These are phyloP conservation scores for Sphaerulina vaccinii DNA, from an alignment of 2,329 filamentous ascomycete species.

Conservation along the genomic window DNA sequence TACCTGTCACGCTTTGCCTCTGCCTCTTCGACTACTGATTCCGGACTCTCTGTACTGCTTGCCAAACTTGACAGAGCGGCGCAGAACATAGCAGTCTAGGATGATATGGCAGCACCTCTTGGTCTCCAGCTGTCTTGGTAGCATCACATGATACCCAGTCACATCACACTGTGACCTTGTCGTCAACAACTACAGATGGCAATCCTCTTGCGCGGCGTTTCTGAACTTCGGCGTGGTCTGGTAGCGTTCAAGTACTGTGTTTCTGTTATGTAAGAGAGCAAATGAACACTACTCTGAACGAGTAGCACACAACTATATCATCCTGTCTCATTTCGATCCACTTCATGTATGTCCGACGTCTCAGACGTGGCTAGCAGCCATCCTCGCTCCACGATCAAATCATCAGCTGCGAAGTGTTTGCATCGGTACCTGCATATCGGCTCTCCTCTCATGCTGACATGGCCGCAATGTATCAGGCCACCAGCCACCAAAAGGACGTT, in stretches of 20 bases:
- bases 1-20: constrained; percentile 20
- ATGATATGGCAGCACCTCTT: not conserved
- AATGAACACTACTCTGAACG: not conserved
- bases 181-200: not conserved
- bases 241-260: not conserved
- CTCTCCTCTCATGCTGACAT: no score
- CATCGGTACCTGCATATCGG: no score
- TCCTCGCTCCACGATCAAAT: no score
- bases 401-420: no score
- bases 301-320: not conserved
- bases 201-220: not conserved
- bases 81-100: constrained; percentile 14
- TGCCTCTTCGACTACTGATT: constrained; percentile 20
- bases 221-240: not conserved
- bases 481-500: no score
- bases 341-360: no score
- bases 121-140: constrained; percentile 3
- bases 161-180: not conserved
- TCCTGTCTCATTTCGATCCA: not conserved
- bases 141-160: constrained; percentile 17
- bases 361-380: no score
- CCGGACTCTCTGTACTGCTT: constrained; percentile 29
- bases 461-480: no score
- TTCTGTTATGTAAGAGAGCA: not conserved
- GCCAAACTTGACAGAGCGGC: constrained; percentile 35